Percentiles rank a stretch among this genome's conserved stretches.
Conservation (phyloP, 78 protist genomes). For the Speleostelium caveatum region DNA sequence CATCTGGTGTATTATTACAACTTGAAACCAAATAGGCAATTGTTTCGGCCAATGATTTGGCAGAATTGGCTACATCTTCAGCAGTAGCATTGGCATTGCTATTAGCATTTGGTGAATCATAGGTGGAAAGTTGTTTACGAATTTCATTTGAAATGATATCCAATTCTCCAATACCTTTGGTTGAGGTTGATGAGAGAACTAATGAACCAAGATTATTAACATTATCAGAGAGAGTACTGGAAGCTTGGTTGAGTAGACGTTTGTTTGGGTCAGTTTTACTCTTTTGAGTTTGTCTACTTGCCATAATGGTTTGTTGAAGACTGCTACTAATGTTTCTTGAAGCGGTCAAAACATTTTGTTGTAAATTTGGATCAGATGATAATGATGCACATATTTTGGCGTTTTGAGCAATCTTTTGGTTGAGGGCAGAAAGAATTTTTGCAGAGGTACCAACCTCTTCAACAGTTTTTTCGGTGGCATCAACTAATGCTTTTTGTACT, state of each 20-base stretch:
- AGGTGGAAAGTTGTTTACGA: constrained; percentile 41
- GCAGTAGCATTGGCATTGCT: constrained; percentile 59
- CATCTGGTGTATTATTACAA: constrained; percentile 63
- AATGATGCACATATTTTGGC: constrained; percentile 52
- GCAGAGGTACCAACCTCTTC: constrained; percentile 39
- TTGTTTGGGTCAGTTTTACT: constrained; percentile 37
- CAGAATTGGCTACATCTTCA: constrained; percentile 68
- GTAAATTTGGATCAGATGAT: constrained; percentile 11
- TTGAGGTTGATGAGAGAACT: constrained; percentile 47
- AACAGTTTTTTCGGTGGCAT: constrained; percentile 18
- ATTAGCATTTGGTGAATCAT: constrained; percentile 30
- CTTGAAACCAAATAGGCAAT: constrained; percentile 60
- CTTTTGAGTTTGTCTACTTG: constrained; percentile 39
- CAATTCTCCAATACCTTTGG: constrained; percentile 65
- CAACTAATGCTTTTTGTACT: background rate
- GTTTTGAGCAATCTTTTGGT: constrained; percentile 12
- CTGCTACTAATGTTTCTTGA: constrained; percentile 15
- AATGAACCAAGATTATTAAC: constrained; percentile 2
- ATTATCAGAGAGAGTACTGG: constrained; percentile 20
- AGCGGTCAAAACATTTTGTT: constrained; percentile 34
- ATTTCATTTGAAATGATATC: constrained; percentile 28
- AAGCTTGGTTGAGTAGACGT: background rate
- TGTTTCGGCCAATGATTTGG: constrained; percentile 70
- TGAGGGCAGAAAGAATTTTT: constrained; percentile 1
- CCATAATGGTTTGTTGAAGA: constrained; percentile 11